Evolutionary conservation across 208 protist genomes (phyloP).

Genomic region (Crithidia fasciculata): DNA sequence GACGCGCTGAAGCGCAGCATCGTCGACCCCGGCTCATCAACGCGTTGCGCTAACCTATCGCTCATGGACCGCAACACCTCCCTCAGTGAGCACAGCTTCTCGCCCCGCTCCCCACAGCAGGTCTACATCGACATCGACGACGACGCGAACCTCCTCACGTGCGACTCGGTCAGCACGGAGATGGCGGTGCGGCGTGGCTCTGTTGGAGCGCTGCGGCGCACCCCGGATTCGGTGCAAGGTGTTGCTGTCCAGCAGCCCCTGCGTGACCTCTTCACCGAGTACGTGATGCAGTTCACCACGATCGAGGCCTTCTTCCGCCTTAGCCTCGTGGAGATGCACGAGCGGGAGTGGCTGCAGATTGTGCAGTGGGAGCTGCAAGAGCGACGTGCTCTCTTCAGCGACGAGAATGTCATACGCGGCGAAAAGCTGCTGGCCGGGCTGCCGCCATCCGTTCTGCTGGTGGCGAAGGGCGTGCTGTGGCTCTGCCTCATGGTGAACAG

Average conservation of each 20-base stretch:
- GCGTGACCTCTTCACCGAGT: slow-evolving; percentile 50
- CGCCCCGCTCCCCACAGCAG: slow-evolving; percentile 1
- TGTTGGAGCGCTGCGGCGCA: neutral
- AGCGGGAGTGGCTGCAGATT: slow-evolving; percentile 69
- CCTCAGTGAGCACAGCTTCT: slow-evolving; percentile 1
- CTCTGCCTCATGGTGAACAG: slow-evolving; percentile 63
- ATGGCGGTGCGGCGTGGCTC: neutral
- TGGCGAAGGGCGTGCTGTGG: slow-evolving; percentile 61
- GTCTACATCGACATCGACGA: slow-evolving; percentile 23
- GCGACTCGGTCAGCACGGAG: slow-evolving; percentile 29
- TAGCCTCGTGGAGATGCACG: slow-evolving; percentile 52
- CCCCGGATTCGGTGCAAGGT: neutral
- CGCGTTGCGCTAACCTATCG: slow-evolving; percentile 1
- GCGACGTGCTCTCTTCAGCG: slow-evolving; percentile 24
- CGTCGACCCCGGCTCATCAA: slow-evolving; percentile 13
- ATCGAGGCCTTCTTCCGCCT: slow-evolving; percentile 69
- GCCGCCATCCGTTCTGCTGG: slow-evolving; percentile 36
- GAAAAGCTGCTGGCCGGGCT: slow-evolving; percentile 44
- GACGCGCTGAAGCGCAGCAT: slow-evolving; percentile 35
- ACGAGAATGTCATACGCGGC: slow-evolving; percentile 15
- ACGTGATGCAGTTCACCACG: slow-evolving; percentile 48
- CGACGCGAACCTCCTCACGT: slow-evolving; percentile 40
- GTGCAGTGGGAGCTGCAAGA: slow-evolving; percentile 52
- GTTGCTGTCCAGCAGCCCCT: neutral
- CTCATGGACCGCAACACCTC: neutral